phyloP scores from a whole-genome alignment of 192 early-diverging fungal species.

The Backusella westeae region DNA sequence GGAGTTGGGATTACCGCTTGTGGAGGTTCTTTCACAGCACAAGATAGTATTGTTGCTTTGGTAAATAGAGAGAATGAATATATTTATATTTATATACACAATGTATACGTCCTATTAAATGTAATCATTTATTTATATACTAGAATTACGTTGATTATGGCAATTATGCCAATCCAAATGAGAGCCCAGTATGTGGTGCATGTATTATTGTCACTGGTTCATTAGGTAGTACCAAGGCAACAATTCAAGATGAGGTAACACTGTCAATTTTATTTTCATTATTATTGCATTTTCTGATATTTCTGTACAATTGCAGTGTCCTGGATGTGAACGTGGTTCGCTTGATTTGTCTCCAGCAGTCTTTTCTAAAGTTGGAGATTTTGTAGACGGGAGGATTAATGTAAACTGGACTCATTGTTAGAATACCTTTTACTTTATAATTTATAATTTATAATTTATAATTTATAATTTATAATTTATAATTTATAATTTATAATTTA shows the following conservation, averaged over 20 bases:
- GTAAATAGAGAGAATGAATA: conserved; percentile 15
- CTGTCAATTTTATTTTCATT: background rate
- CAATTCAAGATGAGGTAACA: conserved; percentile 54
- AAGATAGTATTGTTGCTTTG: conserved; percentile 33
- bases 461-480: background rate
- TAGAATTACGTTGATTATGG: conserved; percentile 54
- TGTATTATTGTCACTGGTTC: conserved; percentile 50
- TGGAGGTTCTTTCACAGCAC: conserved; percentile 21
- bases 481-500: background rate
- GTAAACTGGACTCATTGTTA: conserved; percentile 32
- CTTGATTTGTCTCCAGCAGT: conserved; percentile 37
- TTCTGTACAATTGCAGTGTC: conserved; percentile 15
- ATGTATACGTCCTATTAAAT: conserved; percentile 16
- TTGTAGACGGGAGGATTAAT: conserved; percentile 28
- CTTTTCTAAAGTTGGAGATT: conserved; percentile 30
- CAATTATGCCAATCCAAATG: conserved; percentile 31
- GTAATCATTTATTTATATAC: background rate
- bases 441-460: background rate
- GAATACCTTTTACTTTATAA: background rate
- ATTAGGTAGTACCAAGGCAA: conserved; percentile 46
- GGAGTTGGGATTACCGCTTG: conserved; percentile 31
- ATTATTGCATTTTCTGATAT: background rate
- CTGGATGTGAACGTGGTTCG: conserved; percentile 25
- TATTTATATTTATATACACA: conserved; percentile 9
- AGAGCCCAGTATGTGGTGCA: conserved; percentile 50